phyloP scores from a whole-genome alignment of 2,329 filamentous ascomycete genomes.

The Aspergillus carbonarius region DNA sequence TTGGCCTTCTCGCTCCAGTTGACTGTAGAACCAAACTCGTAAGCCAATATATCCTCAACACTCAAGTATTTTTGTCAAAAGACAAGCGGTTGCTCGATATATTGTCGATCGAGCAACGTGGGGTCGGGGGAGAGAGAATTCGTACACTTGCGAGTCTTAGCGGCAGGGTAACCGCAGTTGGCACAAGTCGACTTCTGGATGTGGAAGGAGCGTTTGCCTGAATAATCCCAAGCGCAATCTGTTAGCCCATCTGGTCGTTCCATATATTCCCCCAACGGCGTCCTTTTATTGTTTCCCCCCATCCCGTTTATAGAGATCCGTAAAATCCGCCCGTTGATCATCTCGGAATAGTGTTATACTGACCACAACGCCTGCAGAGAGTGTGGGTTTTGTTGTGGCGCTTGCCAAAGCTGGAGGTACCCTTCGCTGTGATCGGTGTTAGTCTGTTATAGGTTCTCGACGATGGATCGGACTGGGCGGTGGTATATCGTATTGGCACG shows the following conservation, averaged over 20 bases:
- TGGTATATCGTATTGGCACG: slow-evolving; percentile 37
- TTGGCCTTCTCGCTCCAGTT: slow-evolving; percentile 99
- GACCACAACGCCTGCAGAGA: slow-evolving; percentile 97
- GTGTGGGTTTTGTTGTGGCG: slow-evolving; percentile 99
- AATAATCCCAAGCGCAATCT: slow-evolving; percentile 21
- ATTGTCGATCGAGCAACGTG: background rate
- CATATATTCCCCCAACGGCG: slow-evolving; percentile 4
- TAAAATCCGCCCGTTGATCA: slow-evolving; percentile 14
- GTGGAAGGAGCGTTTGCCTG: slow-evolving; percentile 95
- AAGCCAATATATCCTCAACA: slow-evolving; percentile 23
- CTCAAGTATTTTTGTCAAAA: background rate
- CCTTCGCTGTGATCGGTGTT: slow-evolving; percentile 61
- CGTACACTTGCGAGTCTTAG: slow-evolving; percentile 99
- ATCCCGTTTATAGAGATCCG: slow-evolving; percentile 16
- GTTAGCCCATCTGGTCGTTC: slow-evolving; percentile 27
- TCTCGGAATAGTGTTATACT: slow-evolving; percentile 49
- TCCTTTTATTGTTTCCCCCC: slow-evolving; percentile 10
- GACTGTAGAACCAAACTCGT: slow-evolving; percentile 58
- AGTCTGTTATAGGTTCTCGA: slow-evolving; percentile 38
- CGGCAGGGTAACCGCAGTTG: slow-evolving; percentile 93
- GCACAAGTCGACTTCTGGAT: slow-evolving; percentile 99
- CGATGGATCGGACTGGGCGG: slow-evolving; percentile 21
- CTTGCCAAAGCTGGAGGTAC: slow-evolving; percentile 70
- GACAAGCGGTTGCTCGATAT: background rate
- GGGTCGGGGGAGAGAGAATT: slow-evolving; percentile 20